These are phyloP conservation scores for Neofusicoccum kwambonambiense DNA, from an alignment of 2,329 filamentous ascomycete species.

Conservation along the genomic window DNA sequence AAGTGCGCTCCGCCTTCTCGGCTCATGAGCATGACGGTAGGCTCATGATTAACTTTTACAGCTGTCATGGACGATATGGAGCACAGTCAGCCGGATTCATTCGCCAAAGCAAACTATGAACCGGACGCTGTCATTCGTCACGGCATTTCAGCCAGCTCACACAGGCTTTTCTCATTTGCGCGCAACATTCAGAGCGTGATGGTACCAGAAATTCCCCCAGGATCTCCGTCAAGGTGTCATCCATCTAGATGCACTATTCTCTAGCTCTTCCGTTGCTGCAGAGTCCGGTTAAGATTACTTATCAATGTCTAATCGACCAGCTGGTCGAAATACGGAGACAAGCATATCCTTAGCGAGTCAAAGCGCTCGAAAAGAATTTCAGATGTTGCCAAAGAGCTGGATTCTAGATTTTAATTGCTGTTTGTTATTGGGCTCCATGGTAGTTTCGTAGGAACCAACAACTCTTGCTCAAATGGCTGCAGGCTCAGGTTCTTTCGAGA, in stretches of 20 bases:
- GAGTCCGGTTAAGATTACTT: too few species aligned
- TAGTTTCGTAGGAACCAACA: too few species aligned
- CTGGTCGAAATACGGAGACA: too few species aligned
- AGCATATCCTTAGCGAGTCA: too few species aligned
- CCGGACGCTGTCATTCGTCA: neutral
- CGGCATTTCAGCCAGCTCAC: neutral
- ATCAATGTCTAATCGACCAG: too few species aligned
- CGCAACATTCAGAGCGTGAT: neutral
- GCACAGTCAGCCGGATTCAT: neutral
- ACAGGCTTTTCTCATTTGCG: neutral
- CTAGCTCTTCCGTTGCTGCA: neutral
- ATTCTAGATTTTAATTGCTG: too few species aligned
- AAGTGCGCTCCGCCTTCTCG: conserved; percentile 49
- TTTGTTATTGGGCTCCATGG: too few species aligned
- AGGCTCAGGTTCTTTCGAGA: neutral
- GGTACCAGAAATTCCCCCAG: neutral
- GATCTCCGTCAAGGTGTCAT: neutral
- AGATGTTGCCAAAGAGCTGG: too few species aligned
- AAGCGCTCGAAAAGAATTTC: too few species aligned
- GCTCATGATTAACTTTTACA: neutral
- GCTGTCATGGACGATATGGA: neutral
- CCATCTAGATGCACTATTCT: conserved; percentile 9
- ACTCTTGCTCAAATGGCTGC: neutral
- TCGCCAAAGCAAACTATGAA: neutral
- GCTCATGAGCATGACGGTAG: conserved; percentile 14